These are phyloP conservation scores for Mycena capillaripes DNA, from an alignment of 768 basidiomycete species.

Conservation along the genomic window DNA sequence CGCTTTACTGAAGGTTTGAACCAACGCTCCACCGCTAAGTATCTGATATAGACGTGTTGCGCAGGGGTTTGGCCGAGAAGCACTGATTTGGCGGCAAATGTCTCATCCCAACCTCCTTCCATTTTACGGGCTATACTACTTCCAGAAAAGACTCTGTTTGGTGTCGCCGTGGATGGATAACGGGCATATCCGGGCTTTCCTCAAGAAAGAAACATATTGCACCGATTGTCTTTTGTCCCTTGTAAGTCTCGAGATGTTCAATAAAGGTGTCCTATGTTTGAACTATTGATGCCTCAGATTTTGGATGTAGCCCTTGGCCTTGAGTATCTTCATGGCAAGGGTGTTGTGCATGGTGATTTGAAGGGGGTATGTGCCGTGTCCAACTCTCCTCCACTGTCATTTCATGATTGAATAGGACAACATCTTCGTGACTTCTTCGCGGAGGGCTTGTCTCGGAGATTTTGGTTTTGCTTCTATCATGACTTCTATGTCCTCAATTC, in stretches of 20 bases:
- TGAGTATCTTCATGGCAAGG: conserved; percentile 32
- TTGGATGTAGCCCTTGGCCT: conserved; percentile 34
- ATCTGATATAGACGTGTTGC: background rate
- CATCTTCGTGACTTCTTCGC: conserved; percentile 57
- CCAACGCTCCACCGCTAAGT: background rate
- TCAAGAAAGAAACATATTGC: conserved; percentile 12
- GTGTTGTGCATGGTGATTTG: conserved; percentile 38
- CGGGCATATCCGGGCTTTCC: conserved; percentile 41
- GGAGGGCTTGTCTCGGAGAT: conserved; percentile 62
- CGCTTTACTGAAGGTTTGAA: conserved; percentile 18
- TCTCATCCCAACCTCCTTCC: conserved; percentile 40
- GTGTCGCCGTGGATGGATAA: conserved; percentile 47
- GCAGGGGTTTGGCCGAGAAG: conserved; percentile 33
- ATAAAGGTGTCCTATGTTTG: background rate
- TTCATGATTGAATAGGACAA: conserved; percentile 49
- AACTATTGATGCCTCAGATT: conserved; percentile 23
- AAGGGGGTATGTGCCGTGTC: conserved; percentile 27
- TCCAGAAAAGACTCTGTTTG: conserved; percentile 36
- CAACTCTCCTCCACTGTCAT: background rate
- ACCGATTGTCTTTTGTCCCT: conserved; percentile 18
- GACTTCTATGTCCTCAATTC: conserved; percentile 34
- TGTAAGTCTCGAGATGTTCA: background rate
- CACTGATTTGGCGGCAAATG: conserved; percentile 38
- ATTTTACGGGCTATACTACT: conserved; percentile 39
- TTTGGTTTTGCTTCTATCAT: conserved; percentile 57